Base-by-base conservation (phyloP, 2,329 filamentous ascomycete genomes). In the Fusarium sp. region DNA sequence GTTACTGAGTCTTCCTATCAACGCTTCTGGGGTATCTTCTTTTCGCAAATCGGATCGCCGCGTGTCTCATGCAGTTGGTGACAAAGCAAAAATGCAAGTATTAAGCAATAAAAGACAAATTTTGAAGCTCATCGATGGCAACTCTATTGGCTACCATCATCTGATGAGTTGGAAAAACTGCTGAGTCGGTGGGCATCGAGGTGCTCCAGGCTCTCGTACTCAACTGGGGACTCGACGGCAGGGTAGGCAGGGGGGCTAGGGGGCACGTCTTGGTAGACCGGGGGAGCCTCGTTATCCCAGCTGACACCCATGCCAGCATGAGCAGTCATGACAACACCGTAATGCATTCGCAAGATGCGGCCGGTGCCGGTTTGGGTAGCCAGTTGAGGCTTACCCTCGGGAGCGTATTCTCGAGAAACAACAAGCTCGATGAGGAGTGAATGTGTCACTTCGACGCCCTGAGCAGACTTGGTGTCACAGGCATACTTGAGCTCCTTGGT, bases 211-310 rank as follows among this genome's bases (percentile, higher is more conserved):
- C 81, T 75, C 32, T 85, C 84, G 28, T 85, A 85, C 65, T 82
- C 80, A 45, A 82, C 72, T 6, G 81, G 82, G 22, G 82, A 80
- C 67, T 83, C 80, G 11, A 75, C 70, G 20, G 73, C 64, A 34
- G 80, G 85, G 82, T 95, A 95, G 11, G 86, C 88, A 0, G 96
- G 96, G 55, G 96, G 96, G 78, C 92, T 94, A 5, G 91, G 92
- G 2, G 96, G 95, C 47, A 98, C 95, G 80, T 98, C 94, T 82
- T 96, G 93, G 83, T 99, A 99, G 75, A 97, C 90, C 2, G 96
- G 96, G 18, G 96, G 96, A 79, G 94, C 91, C 85, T 99, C 96
- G 83, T 98, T 96, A 77, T 98, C 96, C 96, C 96, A 99, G 76
- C 93, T 94, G 78, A 99, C 95, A 57, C 96, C 95, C 80, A 98